Evolutionary conservation across 805 yeast species (phyloP).

Genomic region (Hanseniaspora pseudoguilliermondii): DNA sequence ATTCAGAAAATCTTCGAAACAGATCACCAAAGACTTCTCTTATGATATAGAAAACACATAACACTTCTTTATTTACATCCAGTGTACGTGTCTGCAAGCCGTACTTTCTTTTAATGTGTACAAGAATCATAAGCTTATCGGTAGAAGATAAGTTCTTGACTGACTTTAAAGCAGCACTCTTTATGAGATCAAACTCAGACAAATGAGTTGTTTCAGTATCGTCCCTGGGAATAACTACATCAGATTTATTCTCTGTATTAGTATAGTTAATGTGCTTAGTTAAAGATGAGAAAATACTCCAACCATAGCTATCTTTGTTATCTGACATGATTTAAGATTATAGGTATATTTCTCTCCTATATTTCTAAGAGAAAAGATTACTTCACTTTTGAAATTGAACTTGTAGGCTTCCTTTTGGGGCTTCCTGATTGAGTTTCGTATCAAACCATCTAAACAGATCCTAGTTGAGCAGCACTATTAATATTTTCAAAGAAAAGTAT

Average conservation of each 20-base stretch:
- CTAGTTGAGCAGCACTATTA: no score
- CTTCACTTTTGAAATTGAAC: no score
- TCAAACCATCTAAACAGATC: no score
- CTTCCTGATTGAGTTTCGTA: no score
- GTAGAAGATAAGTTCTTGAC: background rate
- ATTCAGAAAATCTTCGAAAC: background rate
- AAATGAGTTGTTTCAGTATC: background rate
- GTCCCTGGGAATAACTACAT: background rate
- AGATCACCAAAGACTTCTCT: background rate
- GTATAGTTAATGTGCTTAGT: background rate
- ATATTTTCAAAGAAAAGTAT: no score
- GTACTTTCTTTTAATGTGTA: background rate
- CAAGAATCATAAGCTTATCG: background rate
- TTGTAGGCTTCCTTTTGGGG: no score
- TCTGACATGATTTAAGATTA: no score
- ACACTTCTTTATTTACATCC: background rate
- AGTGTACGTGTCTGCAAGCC: background rate
- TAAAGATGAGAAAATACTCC: no score
- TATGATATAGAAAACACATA: background rate
- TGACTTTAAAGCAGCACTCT: background rate
- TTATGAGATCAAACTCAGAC: background rate
- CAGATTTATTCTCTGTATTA: background rate
- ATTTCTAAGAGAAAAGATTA: no score
- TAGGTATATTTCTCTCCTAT: no score
- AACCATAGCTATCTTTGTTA: no score